phyloP scores from a whole-genome alignment of 768 basidiomycete species.

The Leccinum boreale region DNA sequence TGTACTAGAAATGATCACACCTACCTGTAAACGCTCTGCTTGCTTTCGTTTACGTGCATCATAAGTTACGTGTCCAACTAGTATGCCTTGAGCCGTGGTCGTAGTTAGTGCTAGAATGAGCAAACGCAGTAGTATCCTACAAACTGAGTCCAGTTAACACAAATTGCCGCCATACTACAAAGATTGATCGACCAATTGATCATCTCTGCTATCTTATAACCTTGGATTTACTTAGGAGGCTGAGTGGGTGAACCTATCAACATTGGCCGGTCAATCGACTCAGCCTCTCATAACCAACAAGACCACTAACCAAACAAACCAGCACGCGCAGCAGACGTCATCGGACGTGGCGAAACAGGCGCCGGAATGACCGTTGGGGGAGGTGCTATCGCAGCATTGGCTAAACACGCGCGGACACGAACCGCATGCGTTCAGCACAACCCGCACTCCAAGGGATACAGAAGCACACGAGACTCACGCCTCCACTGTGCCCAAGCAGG shows the following conservation, averaged over 20 bases:
- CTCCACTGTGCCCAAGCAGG: slow-evolving; percentile 89
- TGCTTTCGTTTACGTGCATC: no score
- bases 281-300: neutral
- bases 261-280: neutral
- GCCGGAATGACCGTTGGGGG: slow-evolving; percentile 42
- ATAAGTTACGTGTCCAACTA: no score
- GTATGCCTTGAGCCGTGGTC: no score
- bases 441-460: neutral
- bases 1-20: no score
- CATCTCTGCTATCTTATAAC: no score
- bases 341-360: slow-evolving; percentile 30
- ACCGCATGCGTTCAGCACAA: neutral
- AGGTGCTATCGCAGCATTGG: slow-evolving; percentile 62
- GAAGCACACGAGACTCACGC: slow-evolving; percentile 40
- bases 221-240: slow-evolving; percentile 37
- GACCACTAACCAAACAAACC: slow-evolving; percentile 61
- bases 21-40: no score
- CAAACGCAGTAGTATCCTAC: no score
- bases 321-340: slow-evolving; percentile 48
- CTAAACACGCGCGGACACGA: slow-evolving; percentile 33
- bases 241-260: slow-evolving; percentile 42
- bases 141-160: no score
- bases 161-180: no score
- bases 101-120: no score
- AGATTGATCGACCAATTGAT: no score